Evolutionary conservation across 2,329 filamentous ascomycete species (phyloP), one percentile per base, ranked within the genome.

Genomic region (Neopestalotiopsis rosae): DNA sequence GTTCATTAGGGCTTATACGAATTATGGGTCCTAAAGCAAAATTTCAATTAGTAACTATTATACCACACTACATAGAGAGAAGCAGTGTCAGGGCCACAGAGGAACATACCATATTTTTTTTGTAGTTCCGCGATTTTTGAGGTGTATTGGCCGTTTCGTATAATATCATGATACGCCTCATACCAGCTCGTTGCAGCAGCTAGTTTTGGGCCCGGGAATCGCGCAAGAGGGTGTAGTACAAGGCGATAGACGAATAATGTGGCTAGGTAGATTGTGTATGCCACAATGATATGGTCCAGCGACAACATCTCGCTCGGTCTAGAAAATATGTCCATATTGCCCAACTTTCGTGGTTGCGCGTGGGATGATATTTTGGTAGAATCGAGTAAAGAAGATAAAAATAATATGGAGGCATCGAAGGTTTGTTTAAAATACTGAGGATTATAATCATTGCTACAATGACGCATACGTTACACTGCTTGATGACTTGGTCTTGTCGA

Each of bases 121-220:
- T 73, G 69, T 66, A 71, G 64, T 28, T 67, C 61, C 32, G 65
- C 63, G 13, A 73, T 70, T 24, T 70, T 57, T 40, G 69, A 71
- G 13, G 61, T 69, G 14, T 68, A 70, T 38, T 70, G 67, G 4
- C 71, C 71, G 30, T 69, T 61, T 12, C 65, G 65, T 45, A 72
- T 58, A 17, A 73, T 40, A 52, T 73, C 70, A 20, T 70, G 70
- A 56, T 72, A 73, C 3, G 66, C 65, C 56, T 72, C 72, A 42
- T 71, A 71, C 59, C 58, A 72, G 24, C 56, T 45, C 1, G 71
- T 71, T 7, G 70, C 57, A 14, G 71, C 71, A 2, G 68, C 69
- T 14, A 73, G 66, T 65, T 71, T 72, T 4, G 72, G 72, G 6
- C 72, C 69, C 2, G 72, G 71, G 40, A 71, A 68, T 52, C 64